Evolutionary conservation across 2,329 filamentous ascomycete species (phyloP).

Genomic region (Phyllosticta citribraziliensis): DNA sequence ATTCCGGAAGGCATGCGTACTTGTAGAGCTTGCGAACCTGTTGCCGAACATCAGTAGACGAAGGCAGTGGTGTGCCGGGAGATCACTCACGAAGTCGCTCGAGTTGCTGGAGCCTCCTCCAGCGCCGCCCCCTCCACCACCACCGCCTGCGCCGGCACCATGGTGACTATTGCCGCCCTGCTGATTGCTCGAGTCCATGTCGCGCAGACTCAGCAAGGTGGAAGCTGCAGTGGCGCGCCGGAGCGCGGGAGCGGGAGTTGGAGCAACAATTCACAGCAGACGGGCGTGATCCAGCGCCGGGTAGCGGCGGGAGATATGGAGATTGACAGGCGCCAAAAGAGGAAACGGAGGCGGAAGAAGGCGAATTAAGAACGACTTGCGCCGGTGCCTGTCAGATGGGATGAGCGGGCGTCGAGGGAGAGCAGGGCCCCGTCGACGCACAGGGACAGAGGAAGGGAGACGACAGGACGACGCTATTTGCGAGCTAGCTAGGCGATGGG

Average conservation of each 20-base stretch:
- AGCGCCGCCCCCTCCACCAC: conserved; percentile 33
- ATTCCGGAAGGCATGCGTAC: conserved; percentile 45
- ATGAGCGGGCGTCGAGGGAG: neutral
- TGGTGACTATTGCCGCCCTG: neutral
- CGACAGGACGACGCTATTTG: neutral
- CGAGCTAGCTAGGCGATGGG: neutral
- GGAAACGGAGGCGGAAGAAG: neutral
- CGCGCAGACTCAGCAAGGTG: conserved; percentile 1
- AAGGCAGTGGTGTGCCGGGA: neutral
- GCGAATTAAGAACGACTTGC: neutral
- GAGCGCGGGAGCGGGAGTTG: conserved; percentile 1
- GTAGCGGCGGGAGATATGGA: neutral
- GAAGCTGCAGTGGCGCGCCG: conserved; percentile 8
- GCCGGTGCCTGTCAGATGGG: neutral
- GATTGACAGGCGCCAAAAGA: neutral
- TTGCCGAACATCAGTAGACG: conserved; percentile 4
- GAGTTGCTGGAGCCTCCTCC: conserved; percentile 61
- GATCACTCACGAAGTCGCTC: conserved; percentile 78
- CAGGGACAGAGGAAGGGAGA: neutral
- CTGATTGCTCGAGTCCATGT: conserved; percentile 8
- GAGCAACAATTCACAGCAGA: neutral
- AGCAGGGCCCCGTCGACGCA: neutral
- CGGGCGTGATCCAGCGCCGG: neutral
- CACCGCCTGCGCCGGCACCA: conserved; percentile 17
- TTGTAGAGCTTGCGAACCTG: conserved; percentile 98